Evolutionary conservation across 495 filamentous ascomycete species (phyloP).

Genomic region (Penicillium paxilli): DNA sequence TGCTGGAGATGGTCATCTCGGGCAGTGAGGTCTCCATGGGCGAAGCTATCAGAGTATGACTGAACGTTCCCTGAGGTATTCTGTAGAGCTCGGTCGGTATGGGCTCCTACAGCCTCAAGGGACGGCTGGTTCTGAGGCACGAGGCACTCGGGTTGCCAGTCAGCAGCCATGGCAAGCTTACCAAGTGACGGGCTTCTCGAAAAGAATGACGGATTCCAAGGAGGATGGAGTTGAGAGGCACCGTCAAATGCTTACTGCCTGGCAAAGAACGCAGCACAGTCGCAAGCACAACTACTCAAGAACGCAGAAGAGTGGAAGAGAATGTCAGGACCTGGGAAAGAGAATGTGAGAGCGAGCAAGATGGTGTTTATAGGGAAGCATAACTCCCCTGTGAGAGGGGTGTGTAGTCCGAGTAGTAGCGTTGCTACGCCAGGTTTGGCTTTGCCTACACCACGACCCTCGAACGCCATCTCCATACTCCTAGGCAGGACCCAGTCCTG

Average conservation of each 20-base stretch:
- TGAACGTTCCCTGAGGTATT: conserved; percentile 52
- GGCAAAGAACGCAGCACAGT: conserved; percentile 46
- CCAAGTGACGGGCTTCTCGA: conserved; percentile 45
- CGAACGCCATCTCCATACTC: conserved; percentile 40
- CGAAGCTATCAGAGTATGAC: conserved; percentile 40
- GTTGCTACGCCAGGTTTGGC: conserved; percentile 40
- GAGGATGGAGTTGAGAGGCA: conserved; percentile 34
- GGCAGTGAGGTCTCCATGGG: conserved; percentile 31
- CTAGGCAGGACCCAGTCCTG: conserved; percentile 34
- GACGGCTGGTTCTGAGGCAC: conserved; percentile 43
- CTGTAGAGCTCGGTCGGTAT: conserved; percentile 46
- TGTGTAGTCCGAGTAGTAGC: conserved; percentile 36
- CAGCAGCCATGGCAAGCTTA: conserved; percentile 47
- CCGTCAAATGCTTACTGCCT: conserved; percentile 45
- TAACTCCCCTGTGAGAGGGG: conserved; percentile 38
- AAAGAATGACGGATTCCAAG: conserved; percentile 56
- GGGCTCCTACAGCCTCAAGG: conserved; percentile 40
- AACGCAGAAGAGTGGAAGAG: conserved; percentile 44
- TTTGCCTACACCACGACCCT: conserved; percentile 41
- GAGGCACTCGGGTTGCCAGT: conserved; percentile 49
- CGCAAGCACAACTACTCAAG: conserved; percentile 35
- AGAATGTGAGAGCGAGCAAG: conserved; percentile 57
- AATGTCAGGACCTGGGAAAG: conserved; percentile 54
- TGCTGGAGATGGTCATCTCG: conserved; percentile 44
- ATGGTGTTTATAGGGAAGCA: conserved; percentile 53